Percentiles rank a stretch among this genome's conserved stretches.
These are phyloP conservation scores for Marsdenia floribunda DNA, from an alignment of 257 asterid genomes.

Conservation along the genomic window DNA sequence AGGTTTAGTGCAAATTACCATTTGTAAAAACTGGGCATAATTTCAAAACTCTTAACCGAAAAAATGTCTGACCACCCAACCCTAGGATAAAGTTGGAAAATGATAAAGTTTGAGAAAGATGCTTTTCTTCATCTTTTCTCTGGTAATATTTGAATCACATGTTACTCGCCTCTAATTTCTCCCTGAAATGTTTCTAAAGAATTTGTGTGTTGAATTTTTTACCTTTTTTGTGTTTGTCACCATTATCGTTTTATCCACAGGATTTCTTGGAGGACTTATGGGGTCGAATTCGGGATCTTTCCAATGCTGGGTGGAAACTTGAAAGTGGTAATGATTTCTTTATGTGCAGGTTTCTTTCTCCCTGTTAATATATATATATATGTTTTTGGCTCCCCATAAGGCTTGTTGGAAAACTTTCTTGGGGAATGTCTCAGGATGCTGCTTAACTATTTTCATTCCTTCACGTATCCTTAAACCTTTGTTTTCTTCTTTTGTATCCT, in stretches of 20 bases:
- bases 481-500: too few species aligned
- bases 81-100: not conserved
- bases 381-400: too few species aligned
- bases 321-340: conserved; percentile 62
- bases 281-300: conserved; percentile 83
- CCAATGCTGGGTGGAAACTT: conserved; percentile 89
- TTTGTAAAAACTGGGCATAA: not conserved
- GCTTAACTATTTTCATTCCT: too few species aligned
- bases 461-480: too few species aligned
- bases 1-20: not conserved
- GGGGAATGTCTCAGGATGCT: too few species aligned
- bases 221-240: not conserved
- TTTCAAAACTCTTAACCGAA: not conserved
- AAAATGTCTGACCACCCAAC: not conserved
- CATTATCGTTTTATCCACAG: conserved; percentile 32
- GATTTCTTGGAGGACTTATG: conserved; percentile 94
- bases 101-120: not conserved
- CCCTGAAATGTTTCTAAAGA: not conserved
- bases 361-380: conserved; percentile 8
- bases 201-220: not conserved
- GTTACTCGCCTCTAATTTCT: not conserved
- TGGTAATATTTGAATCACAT: not conserved
- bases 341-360: not conserved
- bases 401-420: too few species aligned
- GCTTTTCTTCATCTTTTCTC: not conserved